phyloP scores from a whole-genome alignment of 306 rosid species.

The Quercus cerris region DNA sequence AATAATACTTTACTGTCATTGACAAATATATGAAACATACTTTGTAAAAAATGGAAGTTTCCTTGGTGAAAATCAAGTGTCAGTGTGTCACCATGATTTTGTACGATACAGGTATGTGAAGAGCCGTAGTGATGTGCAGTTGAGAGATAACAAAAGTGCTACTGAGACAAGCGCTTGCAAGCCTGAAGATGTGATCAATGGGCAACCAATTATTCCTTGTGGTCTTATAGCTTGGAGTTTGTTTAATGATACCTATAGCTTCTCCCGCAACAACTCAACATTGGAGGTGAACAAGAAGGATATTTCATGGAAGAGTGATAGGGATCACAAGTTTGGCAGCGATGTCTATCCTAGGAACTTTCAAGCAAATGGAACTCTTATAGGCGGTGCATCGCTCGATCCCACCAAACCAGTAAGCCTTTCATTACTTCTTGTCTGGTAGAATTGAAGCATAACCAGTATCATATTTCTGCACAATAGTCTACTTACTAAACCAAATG shows the following conservation, averaged over 20 bases:
- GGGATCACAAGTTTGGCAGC: slow-evolving; percentile 86
- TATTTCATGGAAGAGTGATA: slow-evolving; percentile 92
- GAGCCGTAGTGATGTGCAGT: slow-evolving; percentile 85
- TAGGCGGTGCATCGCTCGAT: slow-evolving; percentile 52
- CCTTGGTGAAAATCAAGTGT: neutral
- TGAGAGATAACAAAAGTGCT: slow-evolving; percentile 34
- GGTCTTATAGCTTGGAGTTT: slow-evolving; percentile 99
- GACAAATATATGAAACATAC: neutral
- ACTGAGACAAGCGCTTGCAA: slow-evolving; percentile 42
- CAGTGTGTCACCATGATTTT: neutral
- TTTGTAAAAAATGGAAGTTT: neutral
- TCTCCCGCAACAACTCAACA: slow-evolving; percentile 36
- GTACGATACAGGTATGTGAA: slow-evolving; percentile 70
- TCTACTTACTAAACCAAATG: neutral
- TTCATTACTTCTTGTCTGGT: slow-evolving; percentile 10
- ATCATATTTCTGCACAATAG: neutral
- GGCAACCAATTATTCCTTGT: slow-evolving; percentile 65
- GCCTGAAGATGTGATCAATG: slow-evolving; percentile 50
- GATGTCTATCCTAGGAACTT: slow-evolving; percentile 82
- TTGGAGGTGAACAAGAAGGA: slow-evolving; percentile 62
- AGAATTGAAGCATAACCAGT: neutral
- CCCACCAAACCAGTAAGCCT: slow-evolving; percentile 46
- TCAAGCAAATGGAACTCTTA: slow-evolving; percentile 55
- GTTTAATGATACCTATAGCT: slow-evolving; percentile 84
- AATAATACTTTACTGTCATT: neutral